Evolutionary conservation across 345 rosid species (phyloP).

Genomic region (Aquilaria malaccensis): DNA sequence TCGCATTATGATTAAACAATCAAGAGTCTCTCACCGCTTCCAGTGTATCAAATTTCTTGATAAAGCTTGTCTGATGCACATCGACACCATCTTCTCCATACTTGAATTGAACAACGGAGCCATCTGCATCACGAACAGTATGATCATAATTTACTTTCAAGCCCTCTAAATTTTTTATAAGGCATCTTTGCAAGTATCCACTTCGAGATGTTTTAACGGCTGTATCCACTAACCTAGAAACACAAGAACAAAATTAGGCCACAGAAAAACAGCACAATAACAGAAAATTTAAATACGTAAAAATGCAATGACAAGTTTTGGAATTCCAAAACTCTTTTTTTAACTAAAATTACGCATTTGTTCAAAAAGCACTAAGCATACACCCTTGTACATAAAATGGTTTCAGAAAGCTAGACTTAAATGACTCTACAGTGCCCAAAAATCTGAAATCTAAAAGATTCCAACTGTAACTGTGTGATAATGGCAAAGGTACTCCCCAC

Average conservation of each 20-base stretch:
- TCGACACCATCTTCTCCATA: constrained; percentile 99
- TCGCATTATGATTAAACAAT: constrained; percentile 13
- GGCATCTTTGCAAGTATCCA: constrained; percentile 98
- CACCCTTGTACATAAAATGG: too few relatives aligned
- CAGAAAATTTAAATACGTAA: background rate
- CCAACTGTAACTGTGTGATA: too few relatives aligned
- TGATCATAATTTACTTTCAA: constrained; percentile 84
- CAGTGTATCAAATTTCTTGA: constrained; percentile 63
- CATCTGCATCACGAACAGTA: constrained; percentile 96
- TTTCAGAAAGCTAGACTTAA: too few relatives aligned
- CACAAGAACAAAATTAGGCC: constrained; percentile 16
- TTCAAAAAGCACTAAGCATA: too few relatives aligned
- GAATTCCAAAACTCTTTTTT: background rate
- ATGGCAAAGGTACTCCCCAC: too few relatives aligned
- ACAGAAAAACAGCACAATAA: background rate
- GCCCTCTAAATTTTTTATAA: constrained; percentile 92
- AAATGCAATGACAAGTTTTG: background rate
- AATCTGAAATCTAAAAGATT: too few relatives aligned
- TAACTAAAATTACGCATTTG: too few relatives aligned
- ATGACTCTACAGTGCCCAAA: too few relatives aligned
- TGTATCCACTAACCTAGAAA: constrained; percentile 84
- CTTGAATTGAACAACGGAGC: constrained; percentile 81
- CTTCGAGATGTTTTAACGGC: constrained; percentile 99
- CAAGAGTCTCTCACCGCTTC: constrained; percentile 41
- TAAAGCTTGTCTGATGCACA: constrained; percentile 81